Percentiles rank a stretch among this genome's conserved stretches.
Conservation (phyloP, 352 stramenopile species). For the Detonula confervacea region DNA sequence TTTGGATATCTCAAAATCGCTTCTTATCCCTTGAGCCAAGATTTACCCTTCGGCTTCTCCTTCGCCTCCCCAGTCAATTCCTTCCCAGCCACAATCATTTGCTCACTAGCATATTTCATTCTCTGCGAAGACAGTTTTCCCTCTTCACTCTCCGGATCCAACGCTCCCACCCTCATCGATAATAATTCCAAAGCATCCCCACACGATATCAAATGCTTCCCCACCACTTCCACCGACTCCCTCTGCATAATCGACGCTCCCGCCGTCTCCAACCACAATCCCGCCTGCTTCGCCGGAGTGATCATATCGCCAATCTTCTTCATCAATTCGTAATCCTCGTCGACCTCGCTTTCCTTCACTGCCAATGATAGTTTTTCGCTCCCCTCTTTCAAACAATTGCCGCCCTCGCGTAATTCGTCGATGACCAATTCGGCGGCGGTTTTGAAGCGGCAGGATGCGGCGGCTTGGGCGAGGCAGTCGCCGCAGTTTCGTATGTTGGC, state of each 20-base stretch:
- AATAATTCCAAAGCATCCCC: slow-evolving; percentile 46
- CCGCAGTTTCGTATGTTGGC: slow-evolving; percentile 71
- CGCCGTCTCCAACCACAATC: slow-evolving; percentile 51
- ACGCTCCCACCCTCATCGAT: slow-evolving; percentile 26
- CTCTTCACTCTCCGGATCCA: slow-evolving; percentile 36
- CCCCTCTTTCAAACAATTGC: slow-evolving; percentile 62
- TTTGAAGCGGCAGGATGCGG: slow-evolving; percentile 74
- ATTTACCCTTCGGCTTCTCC: slow-evolving; percentile 58
- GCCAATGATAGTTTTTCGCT: slow-evolving; percentile 52
- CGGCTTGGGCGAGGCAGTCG: slow-evolving; percentile 75
- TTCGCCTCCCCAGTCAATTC: slow-evolving; percentile 58
- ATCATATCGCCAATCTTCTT: slow-evolving; percentile 42
- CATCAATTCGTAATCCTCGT: slow-evolving; percentile 43
- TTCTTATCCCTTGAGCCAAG: slow-evolving; percentile 74
- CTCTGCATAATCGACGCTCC: slow-evolving; percentile 57
- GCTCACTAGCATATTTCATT: slow-evolving; percentile 67
- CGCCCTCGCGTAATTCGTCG: slow-evolving; percentile 77
- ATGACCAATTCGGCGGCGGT: slow-evolving; percentile 71
- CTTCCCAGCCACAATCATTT: slow-evolving; percentile 67
- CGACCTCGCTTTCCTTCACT: slow-evolving; percentile 57
- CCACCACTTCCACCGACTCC: slow-evolving; percentile 48
- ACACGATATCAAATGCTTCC: slow-evolving; percentile 41
- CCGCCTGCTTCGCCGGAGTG: slow-evolving; percentile 6
- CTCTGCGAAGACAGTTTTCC: slow-evolving; percentile 49
- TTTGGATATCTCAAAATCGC: too few relatives aligned